Conservation (phyloP, 1,139 yeast genomes). For the Hyphopichia pseudoburtonii region DNA sequence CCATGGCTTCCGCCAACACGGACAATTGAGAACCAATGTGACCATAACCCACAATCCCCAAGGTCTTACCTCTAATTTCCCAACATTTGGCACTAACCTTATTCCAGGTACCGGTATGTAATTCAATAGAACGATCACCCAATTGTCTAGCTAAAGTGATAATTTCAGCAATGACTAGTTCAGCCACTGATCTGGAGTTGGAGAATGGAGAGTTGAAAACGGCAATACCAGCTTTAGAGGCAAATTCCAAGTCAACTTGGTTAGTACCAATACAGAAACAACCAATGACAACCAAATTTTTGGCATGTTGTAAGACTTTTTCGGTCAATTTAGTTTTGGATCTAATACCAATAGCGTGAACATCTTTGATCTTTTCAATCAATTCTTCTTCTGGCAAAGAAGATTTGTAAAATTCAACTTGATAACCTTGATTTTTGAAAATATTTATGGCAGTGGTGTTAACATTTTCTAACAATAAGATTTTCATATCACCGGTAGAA, state of each 20-base stretch:
- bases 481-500: slow-evolving; percentile 88
- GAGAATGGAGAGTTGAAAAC: slow-evolving; percentile 99
- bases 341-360: slow-evolving; percentile 97
- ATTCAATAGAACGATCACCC: slow-evolving; percentile 94
- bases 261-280: slow-evolving; percentile 99
- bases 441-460: slow-evolving; percentile 88
- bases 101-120: slow-evolving; percentile 98
- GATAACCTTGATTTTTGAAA: slow-evolving; percentile 88
- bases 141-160: slow-evolving; percentile 93
- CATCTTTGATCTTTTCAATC: slow-evolving; percentile 89
- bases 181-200: slow-evolving; percentile 98
- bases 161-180: slow-evolving; percentile 92
- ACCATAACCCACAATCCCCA: slow-evolving; percentile 97
- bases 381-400: slow-evolving; percentile 91
- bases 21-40: slow-evolving; percentile 98
- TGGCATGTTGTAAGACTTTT: slow-evolving; percentile 78
- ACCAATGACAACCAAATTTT: slow-evolving; percentile 86
- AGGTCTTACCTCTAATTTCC: slow-evolving; percentile 98
- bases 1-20: slow-evolving; percentile 96
- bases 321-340: slow-evolving; percentile 90
- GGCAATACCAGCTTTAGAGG: slow-evolving; percentile 91
- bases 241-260: slow-evolving; percentile 91
- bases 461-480: slow-evolving; percentile 86
- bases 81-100: slow-evolving; percentile 94
- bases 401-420: slow-evolving; percentile 90